Base-by-base conservation (phyloP, 192 early-diverging fungal species). In the Pilaira anomala region DNA sequence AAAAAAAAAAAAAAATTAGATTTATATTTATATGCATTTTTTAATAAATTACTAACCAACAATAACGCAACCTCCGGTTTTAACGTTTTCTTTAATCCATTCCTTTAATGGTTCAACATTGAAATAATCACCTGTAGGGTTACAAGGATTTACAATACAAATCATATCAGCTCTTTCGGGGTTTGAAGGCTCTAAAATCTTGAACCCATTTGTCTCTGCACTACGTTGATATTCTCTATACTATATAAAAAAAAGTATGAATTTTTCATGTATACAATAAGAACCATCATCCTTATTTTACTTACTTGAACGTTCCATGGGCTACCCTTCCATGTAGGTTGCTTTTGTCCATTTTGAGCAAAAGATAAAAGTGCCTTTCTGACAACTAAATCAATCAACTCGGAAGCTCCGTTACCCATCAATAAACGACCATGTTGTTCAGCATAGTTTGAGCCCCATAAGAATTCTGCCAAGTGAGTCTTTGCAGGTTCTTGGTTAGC, bases 401-500 rank as follows among this genome's bases (percentile, higher is more conserved):
- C 93, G 18, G 89, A 91, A 41, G 93, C 93, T 45, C 93, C 93
- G 77, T 95, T 95, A 50, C 93, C 93, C 30, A 95, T 74, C 48
- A 95, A 75, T 41, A 95, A 73, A 26, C 88, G 87, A 28, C 78
- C 74, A 60, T 77, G 75, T 67, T 92, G 82, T 18, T 51, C 26
- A 66, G 75, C 53, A 65, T 74, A 83, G 11, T 79, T 75, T 33
- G 72, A 62, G 16, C 91, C 88, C 88, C 89, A 91, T 49, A 93
- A 76, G 71, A 92, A 95, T 48, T 80, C 72, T 18, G 92, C 89
- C 25, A 95, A 77, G 18, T 85, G 81, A 2, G 90, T 82, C 65
- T 93, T 93, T 24, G 92, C 91, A 28, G 93, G 93, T 75, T 95
- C 93, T 68, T 95, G 93, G 77, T 95, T 83, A 7, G 91, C 93